A percentile compares a stretch with the other conserved stretches of the same genome.
Conservation (phyloP, 176 grass and related monocot genomes). For the Zea mays region DNA sequence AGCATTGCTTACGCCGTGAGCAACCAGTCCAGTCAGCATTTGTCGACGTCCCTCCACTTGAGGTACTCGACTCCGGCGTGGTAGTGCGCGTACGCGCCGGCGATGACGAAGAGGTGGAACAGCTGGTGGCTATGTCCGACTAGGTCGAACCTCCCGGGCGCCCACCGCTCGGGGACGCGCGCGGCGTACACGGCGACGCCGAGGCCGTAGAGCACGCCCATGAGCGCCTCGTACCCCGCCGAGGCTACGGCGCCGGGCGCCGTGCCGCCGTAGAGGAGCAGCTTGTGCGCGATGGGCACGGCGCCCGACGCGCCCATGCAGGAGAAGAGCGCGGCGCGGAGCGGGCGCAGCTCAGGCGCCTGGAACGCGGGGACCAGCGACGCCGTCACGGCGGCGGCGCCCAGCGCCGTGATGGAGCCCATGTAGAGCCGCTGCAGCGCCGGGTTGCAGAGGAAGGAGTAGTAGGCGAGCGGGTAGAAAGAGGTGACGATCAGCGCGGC, state of each 20-base stretch:
- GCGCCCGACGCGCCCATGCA: slow-evolving; percentile 71
- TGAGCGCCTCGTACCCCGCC: slow-evolving; percentile 56
- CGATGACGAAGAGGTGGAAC: slow-evolving; percentile 82
- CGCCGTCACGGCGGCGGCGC: slow-evolving; percentile 34
- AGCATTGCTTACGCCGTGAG: no score
- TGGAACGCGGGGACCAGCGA: slow-evolving; percentile 72
- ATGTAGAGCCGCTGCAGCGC: slow-evolving; percentile 54
- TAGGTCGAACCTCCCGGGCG: slow-evolving; percentile 71
- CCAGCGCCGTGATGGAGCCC: slow-evolving; percentile 59
- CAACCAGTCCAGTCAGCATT: slow-evolving; percentile 32
- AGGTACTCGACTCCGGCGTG: slow-evolving; percentile 73
- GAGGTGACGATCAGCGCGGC: slow-evolving; percentile 77
- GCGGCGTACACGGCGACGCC: slow-evolving; percentile 62
- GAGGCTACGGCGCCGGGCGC: slow-evolving; percentile 46
- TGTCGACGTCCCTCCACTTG: slow-evolving; percentile 77
- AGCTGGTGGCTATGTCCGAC: slow-evolving; percentile 92
- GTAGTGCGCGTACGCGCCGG: slow-evolving; percentile 80
- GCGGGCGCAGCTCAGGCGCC: slow-evolving; percentile 52
- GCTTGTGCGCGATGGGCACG: slow-evolving; percentile 70
- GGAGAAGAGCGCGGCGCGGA: slow-evolving; percentile 68
- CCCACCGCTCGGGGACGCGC: slow-evolving; percentile 81
- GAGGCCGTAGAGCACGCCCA: slow-evolving; percentile 67
- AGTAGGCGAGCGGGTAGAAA: slow-evolving; percentile 85
- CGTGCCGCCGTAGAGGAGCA: slow-evolving; percentile 31
- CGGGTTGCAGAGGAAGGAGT: slow-evolving; percentile 68